phyloP scores from a whole-genome alignment of 108 stramenopile species.

The Cyclostephanos invisitatus region DNA sequence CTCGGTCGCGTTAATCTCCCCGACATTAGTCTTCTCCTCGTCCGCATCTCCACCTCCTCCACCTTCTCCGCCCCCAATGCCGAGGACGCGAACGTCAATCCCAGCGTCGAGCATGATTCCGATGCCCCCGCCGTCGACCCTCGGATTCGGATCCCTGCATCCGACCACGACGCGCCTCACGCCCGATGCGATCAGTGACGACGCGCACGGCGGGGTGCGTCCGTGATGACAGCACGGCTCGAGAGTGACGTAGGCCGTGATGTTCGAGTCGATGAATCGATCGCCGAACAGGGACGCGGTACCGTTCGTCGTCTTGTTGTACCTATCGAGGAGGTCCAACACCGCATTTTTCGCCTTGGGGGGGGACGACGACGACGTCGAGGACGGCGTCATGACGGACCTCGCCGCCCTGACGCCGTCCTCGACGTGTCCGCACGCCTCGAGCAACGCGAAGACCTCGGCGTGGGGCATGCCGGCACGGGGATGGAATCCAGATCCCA shows the following conservation, averaged over 20 bases:
- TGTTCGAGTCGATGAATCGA: constrained; percentile 30
- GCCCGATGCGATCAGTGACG: constrained; percentile 60
- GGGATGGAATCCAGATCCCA: constrained; percentile 88
- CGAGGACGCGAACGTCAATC: constrained; percentile 59
- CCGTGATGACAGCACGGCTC: constrained; percentile 92
- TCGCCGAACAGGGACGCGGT: constrained; percentile 57
- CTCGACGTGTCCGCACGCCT: constrained; percentile 69
- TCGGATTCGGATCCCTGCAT: constrained; percentile 83
- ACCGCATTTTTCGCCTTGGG: constrained; percentile 17
- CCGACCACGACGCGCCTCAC: constrained; percentile 85
- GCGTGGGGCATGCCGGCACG: constrained; percentile 87
- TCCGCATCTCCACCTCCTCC: too few species aligned
- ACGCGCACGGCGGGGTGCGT: constrained; percentile 85
- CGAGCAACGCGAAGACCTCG: constrained; percentile 84
- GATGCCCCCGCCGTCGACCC: constrained; percentile 83
- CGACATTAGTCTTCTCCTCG: neutral
- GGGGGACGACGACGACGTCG: neutral
- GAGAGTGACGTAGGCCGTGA: constrained; percentile 91
- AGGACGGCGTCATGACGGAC: constrained; percentile 37
- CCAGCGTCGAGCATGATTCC: constrained; percentile 71
- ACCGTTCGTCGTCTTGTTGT: constrained; percentile 47
- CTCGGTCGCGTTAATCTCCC: constrained; percentile 20
- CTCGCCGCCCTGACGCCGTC: constrained; percentile 66
- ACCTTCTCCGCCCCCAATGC: neutral
- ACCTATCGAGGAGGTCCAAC: constrained; percentile 41